Base-by-base conservation (phyloP, 305 asterid genomes). In the Plantago coronopus region DNA sequence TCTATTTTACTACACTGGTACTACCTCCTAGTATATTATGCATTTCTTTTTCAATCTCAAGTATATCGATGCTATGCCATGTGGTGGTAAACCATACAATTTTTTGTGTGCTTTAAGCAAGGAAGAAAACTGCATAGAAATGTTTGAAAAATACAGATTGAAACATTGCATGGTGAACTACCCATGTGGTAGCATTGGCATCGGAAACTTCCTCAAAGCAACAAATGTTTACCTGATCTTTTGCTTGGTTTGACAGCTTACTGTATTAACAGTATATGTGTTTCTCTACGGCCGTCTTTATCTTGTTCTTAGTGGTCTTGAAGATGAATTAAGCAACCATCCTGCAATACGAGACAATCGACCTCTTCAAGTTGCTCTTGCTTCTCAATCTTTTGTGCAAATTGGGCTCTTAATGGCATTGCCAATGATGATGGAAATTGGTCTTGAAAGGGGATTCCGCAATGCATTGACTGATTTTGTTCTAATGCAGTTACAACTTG, bases 371-470 rank as follows among this genome's bases (percentile, higher is more conserved):
- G 99, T 93, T 53, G 99, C 99, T 64, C 94, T 93, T 57, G 99
- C 97, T 67, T 93, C 97, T 68, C 98, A 91, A 60, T 89, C 98
- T 51, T 85, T 91, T 62, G 94, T 93, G 63, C 99, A 93, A 77
- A 79, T 93, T 48, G 99, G 99, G 23, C 60, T 93, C 58, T 68
- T 93, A 29, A 93, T 89, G 99, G 99, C 99, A 46, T 71, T 93
- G 78, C 99, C 99, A 44, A 93, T 93, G 99, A 89, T 93, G 95
- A 93, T 93, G 99, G 97, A 93, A 78, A 93, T 93, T 63, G 99
- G 97, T 57, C 99, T 93, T 3, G 99, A 93, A 76, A 70, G 75
- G 66, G 99, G 99, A 59, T 93, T 93, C 69, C 91, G 94, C 61
- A 79, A 70, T 62, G 99, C 99, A 0, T 65, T 93, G 21, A 93